A percentile compares a stretch with the other conserved stretches of the same genome.
These are phyloP conservation scores for Proliferodiscus dingleyae DNA, from an alignment of 2,329 filamentous ascomycete genomes.

Conservation along the genomic window DNA sequence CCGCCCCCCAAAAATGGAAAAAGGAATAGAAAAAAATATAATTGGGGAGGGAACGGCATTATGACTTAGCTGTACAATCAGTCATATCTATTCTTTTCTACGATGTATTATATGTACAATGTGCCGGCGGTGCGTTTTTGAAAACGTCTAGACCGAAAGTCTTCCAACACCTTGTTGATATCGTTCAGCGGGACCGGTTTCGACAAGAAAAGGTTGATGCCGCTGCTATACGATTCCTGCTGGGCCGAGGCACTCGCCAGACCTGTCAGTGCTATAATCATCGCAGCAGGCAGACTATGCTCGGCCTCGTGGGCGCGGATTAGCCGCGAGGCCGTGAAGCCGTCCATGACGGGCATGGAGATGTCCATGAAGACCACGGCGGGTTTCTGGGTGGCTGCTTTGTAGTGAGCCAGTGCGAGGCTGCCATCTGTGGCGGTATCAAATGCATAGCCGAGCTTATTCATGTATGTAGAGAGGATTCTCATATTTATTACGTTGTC, in stretches of 20 bases:
- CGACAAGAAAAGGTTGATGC: conserved; percentile 50
- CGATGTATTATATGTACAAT: too few species aligned
- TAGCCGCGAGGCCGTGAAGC: conserved; percentile 41
- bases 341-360: conserved; percentile 51
- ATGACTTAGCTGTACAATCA: too few species aligned
- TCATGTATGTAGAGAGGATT: conserved; percentile 33
- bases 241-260: conserved; percentile 44
- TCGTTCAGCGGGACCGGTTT: conserved; percentile 40
- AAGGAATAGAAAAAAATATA: too few species aligned
- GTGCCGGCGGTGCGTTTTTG: too few species aligned
- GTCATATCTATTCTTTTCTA: too few species aligned
- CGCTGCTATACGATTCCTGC: conserved; percentile 44
- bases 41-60: too few species aligned
- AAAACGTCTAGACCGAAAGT: too few species aligned
- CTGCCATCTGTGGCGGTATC: conserved; percentile 40
- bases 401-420: conserved; percentile 38
- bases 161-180: conserved; percentile 2
- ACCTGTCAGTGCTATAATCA: conserved; percentile 47
- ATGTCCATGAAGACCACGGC: conserved; percentile 48
- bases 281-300: conserved; percentile 33
- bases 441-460: conserved; percentile 35
- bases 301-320: conserved; percentile 37
- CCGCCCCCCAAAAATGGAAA: too few species aligned
- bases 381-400: conserved; percentile 25
- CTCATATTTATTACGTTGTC: conserved; percentile 38